These are phyloP conservation scores for Pythium aristosporum DNA, from an alignment of 352 stramenopile species.

Conservation along the genomic window DNA sequence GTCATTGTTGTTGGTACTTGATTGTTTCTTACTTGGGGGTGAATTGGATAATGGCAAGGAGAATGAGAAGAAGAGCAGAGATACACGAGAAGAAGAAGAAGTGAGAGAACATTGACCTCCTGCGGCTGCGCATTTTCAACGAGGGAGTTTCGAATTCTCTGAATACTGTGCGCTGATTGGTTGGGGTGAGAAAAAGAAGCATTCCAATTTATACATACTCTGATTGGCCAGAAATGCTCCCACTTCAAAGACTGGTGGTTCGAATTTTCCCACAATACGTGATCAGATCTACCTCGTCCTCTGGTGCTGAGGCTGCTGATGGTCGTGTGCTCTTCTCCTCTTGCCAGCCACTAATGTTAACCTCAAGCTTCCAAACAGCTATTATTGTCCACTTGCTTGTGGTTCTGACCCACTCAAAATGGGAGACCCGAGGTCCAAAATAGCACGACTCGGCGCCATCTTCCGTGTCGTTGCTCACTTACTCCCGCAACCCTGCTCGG, in stretches of 20 bases:
- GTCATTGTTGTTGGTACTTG: neutral
- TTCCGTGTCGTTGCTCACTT: too few species aligned
- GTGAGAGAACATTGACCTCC: neutral
- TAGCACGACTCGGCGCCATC: too few species aligned
- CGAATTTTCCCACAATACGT: slow-evolving; percentile 2
- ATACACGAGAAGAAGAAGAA: neutral
- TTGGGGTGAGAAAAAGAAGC: neutral
- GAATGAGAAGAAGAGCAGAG: neutral
- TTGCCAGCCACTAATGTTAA: neutral
- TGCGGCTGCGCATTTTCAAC: slow-evolving; percentile 12
- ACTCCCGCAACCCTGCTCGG: too few species aligned
- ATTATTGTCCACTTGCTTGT: too few species aligned
- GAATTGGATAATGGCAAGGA: neutral
- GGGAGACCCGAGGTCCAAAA: too few species aligned
- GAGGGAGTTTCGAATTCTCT: neutral
- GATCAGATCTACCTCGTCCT: neutral
- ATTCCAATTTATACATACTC: slow-evolving; percentile 11
- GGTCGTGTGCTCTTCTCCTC: neutral
- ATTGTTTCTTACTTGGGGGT: neutral
- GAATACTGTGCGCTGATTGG: slow-evolving; percentile 14
- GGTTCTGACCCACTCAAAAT: too few species aligned
- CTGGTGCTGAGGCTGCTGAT: neutral
- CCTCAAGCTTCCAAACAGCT: neutral
- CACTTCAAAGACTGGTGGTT: neutral
- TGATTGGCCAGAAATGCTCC: neutral